A percentile compares a stretch with the other conserved stretches of the same genome.
Conservation (phyloP, 192 early-diverging fungal species). For the Cetraspora pellucida region DNA sequence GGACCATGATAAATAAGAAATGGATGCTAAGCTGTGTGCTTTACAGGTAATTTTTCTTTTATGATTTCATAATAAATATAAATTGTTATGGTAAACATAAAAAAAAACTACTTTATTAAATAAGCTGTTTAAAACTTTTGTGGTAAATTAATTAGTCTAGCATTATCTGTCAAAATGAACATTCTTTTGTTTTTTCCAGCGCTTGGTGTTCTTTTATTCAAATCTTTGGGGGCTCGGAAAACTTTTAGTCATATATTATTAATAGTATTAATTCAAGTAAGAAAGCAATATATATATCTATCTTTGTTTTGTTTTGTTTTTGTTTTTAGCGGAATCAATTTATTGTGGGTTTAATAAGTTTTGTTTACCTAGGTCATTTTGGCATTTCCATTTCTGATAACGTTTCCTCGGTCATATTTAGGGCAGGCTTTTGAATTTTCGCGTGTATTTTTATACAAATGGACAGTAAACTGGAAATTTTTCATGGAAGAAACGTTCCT, state of each 20-base stretch:
- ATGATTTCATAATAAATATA: not conserved
- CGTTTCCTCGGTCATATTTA: conserved; percentile 67
- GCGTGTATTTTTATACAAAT: conserved; percentile 83
- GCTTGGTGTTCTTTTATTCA: conserved; percentile 69
- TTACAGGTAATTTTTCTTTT: conserved; percentile 61
- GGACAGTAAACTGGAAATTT: conserved; percentile 98
- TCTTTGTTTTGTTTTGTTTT: not conserved
- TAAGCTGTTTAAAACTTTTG: not conserved
- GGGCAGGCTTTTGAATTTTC: conserved; percentile 84
- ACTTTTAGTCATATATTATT: conserved; percentile 52
- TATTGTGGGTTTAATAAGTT: not conserved
- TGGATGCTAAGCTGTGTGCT: conserved; percentile 57
- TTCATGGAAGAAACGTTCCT: conserved; percentile 71
- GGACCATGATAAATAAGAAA: conserved; percentile 59
- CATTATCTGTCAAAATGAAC: conserved; percentile 94
- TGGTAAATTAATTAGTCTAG: conserved; percentile 57
- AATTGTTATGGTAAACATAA: not conserved
- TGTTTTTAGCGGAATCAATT: too few relatives aligned
- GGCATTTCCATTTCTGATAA: conserved; percentile 43
- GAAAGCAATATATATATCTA: not conserved
- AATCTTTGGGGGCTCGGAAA: conserved; percentile 44
- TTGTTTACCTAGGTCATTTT: conserved; percentile 33
- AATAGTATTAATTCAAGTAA: conserved; percentile 55
- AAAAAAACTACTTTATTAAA: not conserved
- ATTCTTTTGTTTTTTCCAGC: conserved; percentile 89